These are phyloP conservation scores for Saccharomyces hybrid DNA, from an alignment of 1,139 yeast genomes.

Conservation along the genomic window DNA sequence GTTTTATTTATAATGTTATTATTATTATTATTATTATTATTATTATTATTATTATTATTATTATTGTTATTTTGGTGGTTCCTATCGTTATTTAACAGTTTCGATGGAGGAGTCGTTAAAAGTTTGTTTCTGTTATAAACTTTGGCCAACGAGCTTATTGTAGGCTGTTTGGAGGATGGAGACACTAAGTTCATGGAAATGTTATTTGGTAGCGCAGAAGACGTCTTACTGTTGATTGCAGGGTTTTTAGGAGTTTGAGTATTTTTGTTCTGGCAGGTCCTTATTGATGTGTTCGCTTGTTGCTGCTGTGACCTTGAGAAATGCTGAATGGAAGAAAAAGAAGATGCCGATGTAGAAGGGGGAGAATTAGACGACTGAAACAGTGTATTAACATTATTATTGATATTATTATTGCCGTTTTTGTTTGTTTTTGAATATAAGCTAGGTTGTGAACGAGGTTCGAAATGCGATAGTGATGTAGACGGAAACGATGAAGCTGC, in stretches of 20 bases:
- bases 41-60: background rate
- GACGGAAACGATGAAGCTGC: conserved; percentile 34
- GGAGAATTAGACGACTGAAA: conserved; percentile 2
- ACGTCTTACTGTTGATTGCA: background rate
- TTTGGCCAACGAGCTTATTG: conserved; percentile 12
- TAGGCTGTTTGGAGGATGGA: conserved; percentile 15
- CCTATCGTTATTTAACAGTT: conserved; percentile 11
- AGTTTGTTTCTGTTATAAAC: conserved; percentile 15
- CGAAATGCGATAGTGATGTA: conserved; percentile 36
- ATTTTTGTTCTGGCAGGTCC: background rate
- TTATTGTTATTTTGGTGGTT: background rate
- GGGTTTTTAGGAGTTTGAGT: background rate
- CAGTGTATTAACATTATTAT: conserved; percentile 9
- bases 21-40: background rate
- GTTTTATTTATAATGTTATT: conserved; percentile 7
- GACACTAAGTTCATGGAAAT: conserved; percentile 4
- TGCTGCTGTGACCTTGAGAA: background rate
- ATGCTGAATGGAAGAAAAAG: conserved; percentile 2
- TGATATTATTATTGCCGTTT: conserved; percentile 32
- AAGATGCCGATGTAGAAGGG: conserved; percentile 23
- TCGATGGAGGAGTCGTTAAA: conserved; percentile 28
- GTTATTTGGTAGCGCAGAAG: background rate
- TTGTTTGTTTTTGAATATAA: conserved; percentile 14
- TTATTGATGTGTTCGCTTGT: background rate
- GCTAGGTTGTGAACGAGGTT: background rate